phyloP scores from a whole-genome alignment of 495 filamentous ascomycete genomes.

The Glutinoglossum americanum region DNA sequence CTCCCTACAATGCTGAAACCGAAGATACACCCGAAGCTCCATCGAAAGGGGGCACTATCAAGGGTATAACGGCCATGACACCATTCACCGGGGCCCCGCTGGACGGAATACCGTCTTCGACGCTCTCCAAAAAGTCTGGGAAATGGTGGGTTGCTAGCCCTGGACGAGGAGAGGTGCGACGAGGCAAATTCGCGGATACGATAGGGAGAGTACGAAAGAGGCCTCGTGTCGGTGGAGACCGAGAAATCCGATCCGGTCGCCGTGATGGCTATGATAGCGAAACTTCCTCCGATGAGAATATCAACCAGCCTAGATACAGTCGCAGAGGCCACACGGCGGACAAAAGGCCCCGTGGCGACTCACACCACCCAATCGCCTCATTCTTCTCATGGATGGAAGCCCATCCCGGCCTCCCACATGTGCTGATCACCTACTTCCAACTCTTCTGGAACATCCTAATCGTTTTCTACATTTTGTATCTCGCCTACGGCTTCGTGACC shows the following conservation, averaged over 20 bases:
- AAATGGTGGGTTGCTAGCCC: constrained; percentile 13
- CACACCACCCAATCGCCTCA: constrained; percentile 21
- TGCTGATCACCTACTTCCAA: constrained; percentile 70
- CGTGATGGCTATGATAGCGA: constrained; percentile 40
- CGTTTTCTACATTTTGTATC: constrained; percentile 40
- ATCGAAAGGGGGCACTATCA: neutral
- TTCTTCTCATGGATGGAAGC: constrained; percentile 49
- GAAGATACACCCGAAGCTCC: constrained; percentile 42
- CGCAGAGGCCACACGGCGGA: neutral
- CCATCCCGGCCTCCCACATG: constrained; percentile 68
- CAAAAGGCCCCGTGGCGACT: neutral
- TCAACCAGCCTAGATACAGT: neutral
- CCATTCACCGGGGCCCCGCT: constrained; percentile 10
- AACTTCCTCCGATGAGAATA: constrained; percentile 21
- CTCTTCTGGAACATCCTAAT: constrained; percentile 59
- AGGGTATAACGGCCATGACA: constrained; percentile 12
- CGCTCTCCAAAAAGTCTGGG: neutral
- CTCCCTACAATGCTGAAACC: constrained; percentile 46
- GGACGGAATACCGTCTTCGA: constrained; percentile 11
- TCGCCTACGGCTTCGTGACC: constrained; percentile 44
- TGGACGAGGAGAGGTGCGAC: constrained; percentile 35
- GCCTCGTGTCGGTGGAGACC: constrained; percentile 24
- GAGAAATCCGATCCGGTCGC: constrained; percentile 20
- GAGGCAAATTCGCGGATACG: constrained; percentile 29
- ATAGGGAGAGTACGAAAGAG: constrained; percentile 32